Base-by-base conservation (phyloP, 768 basidiomycete species). In the Tricholomella constricta region DNA sequence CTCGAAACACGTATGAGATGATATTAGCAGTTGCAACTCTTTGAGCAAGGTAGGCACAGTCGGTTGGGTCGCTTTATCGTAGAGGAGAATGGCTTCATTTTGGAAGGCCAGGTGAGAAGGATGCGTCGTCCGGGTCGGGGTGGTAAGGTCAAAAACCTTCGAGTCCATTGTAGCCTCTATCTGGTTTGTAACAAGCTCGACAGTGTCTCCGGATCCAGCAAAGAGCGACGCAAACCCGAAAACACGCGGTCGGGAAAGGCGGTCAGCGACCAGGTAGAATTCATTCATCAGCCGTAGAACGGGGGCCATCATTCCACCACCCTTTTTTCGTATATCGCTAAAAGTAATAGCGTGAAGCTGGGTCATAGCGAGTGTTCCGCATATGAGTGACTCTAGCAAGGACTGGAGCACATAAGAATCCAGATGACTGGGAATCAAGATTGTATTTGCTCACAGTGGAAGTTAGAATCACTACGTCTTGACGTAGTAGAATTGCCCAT, bases 11-110 rank as follows among this genome's bases (percentile, higher is more conserved):
- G 60, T 44, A 44, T 75, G 75, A 22, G 64, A 66, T 4, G 69
- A 69, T 64, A 82, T 75, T 14, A 82, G 62, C 43, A 69, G 68
- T 42, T 70, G 78, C 44, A 89, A 69, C 38, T 77, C 69, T 51
- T 77, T 75, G 46, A 76, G 72, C 32, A 88, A 66, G 32, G 64
- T 65, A 36, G 77, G 78, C 36, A n/a, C 27, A 3, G 74, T 77
- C 10, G 62, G 59, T 6, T 62, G 58, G 23, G 66, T 56, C n/a
- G 60, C 51, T 8, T 69, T 57, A 36, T 82, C 81, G 54, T 86
- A 88, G 25, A 78, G 67, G 23, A 88, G 66, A 19, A 88, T 78
- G 2, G 78, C 54, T 61, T 87, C 84, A 23, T 62, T 67, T 11
- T 83, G 81, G 15, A 65, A 64, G 59, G n/a, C n/a, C n/a, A 75